Base-by-base conservation (phyloP, 73 alveolate genomes). In the Durusdinium trenchii region DNA sequence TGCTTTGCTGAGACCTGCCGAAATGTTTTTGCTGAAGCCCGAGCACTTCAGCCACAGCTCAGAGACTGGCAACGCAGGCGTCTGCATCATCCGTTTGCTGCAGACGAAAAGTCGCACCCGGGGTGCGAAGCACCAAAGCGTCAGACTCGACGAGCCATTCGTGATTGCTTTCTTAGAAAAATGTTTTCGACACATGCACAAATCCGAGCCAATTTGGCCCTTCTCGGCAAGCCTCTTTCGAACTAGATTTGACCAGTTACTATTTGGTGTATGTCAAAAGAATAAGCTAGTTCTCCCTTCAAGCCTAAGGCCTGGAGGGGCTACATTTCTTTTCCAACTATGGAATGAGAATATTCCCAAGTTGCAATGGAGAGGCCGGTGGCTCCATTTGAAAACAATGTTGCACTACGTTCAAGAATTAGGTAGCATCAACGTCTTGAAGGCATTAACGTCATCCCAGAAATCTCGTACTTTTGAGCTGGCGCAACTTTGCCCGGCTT, bases 1-100 rank as follows among this genome's bases (percentile, higher is more conserved):
- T n/a, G 94, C 50, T 60, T 83, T 83, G 76, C 23, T 83, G 52
- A 48, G 94, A 23, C 94, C 94, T 23, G 60, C 47, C 57, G 94
- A 83, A 35, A 20, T 50, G 51, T 10, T 50, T 47, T 54, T 60
- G 2, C 38, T 83, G 75, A 47, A n/a, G 36, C 51, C 61, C 30
- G 20, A 28, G 20, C 51, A 83, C 38, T 83, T 26, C 75, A 20
- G 32, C 73, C 36, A 10, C 36, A 40, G 51, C 50, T 20, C 73
- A 0, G 94, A 83, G 40, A 83, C 75, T 26, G 94, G 76, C 20
- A 35, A 40, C 50, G 38, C 1, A n/a, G 50, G 40, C 48, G 94
- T 36, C 7, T 4, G 32, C 38, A 47, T 83, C 38, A 26, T 83
- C 30, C 50, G 50, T 0, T 36, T 50, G 57, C 35, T 10, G 73